Base-by-base conservation (phyloP, 371 early-diverging fungal genomes). In the Zychaea mexicana region DNA sequence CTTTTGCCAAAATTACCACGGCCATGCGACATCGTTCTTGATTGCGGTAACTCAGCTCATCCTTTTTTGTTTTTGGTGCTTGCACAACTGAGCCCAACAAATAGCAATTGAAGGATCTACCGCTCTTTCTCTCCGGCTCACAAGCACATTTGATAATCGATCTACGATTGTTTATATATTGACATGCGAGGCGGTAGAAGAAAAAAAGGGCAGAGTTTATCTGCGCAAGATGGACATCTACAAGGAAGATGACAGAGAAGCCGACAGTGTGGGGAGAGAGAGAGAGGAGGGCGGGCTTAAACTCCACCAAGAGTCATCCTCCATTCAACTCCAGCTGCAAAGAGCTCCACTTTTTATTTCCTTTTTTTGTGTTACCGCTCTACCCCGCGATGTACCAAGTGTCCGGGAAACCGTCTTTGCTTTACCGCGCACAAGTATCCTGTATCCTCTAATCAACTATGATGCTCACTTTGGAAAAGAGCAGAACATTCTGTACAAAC, bases 371-470 rank as follows among this genome's bases (percentile, higher is more conserved):
- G 17, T 21, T n/a, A 15, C 49, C 49, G 49, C 49, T 22, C 24
- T 49, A 49, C 49, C 49, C 49, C 49, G 49, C 49, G 49, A 49
- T 49, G 49, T 49, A 49, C 49, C 49, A 49, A 49, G 19, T 7
- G 26, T 6, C 45, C 45, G 17, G 21, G 49, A n/a, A n/a, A n/a
- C n/a, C n/a, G 49, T 19, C 22, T 9, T 42, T 42, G 3, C n/a
- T 10, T 49, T 49, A 49, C 49, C 21, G 22, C 49, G 49, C 49
- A 36, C 7, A 36, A 36, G 38, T 36, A 36, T 36, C 38, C n/a
- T n/a, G n/a, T n/a, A n/a, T n/a, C n/a, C n/a, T n/a, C n/a, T n/a
- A n/a, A n/a, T n/a, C n/a, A n/a, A n/a, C n/a, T n/a, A n/a, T n/a
- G n/a, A n/a, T n/a, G n/a, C n/a, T n/a, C n/a, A n/a, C n/a, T n/a